Percentiles rank a stretch among this genome's conserved stretches.
phyloP scores from a whole-genome alignment of 139 green algal genomes.

The Coelastrella sp. region DNA sequence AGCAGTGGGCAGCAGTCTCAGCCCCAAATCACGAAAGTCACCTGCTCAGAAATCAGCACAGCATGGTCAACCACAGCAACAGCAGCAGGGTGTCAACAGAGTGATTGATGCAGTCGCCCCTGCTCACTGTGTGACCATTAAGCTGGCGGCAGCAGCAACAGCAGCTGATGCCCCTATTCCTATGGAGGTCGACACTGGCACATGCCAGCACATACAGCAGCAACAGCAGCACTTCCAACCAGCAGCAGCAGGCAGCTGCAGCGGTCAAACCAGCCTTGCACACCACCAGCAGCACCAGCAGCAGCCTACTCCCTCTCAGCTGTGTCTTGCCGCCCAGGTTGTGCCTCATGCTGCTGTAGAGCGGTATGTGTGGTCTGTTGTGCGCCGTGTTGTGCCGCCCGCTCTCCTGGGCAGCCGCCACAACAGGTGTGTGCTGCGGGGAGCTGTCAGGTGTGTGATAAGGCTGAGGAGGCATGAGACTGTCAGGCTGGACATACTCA shows the following conservation, averaged over 20 bases:
- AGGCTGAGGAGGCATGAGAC: constrained; percentile 74
- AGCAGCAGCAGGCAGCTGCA: constrained; percentile 27
- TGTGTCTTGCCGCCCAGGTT: constrained; percentile 56
- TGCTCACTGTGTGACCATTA: too few species aligned
- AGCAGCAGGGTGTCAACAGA: not conserved
- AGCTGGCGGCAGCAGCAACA: not conserved
- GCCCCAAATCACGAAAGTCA: not conserved
- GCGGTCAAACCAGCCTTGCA: not conserved
- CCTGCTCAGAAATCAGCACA: not conserved
- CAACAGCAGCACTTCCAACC: not conserved
- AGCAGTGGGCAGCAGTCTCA: not conserved
- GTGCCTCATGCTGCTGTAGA: constrained; percentile 63
- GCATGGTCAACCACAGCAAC: not conserved
- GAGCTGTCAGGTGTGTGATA: not conserved
- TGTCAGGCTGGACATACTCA: constrained; percentile 68
- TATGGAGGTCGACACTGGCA: not conserved
- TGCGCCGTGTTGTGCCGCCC: constrained; percentile 67
- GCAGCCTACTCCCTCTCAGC: not conserved
- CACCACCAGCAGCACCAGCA: not conserved
- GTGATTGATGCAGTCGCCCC: not conserved
- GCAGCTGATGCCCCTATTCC: not conserved
- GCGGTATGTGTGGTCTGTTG: constrained; percentile 67
- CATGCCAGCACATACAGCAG: not conserved
- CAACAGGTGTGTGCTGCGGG: constrained; percentile 47
- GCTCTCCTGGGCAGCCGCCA: constrained; percentile 68